These are phyloP conservation scores for Maudiozyma barnettii DNA, from an alignment of 805 yeast species.

Conservation along the genomic window DNA sequence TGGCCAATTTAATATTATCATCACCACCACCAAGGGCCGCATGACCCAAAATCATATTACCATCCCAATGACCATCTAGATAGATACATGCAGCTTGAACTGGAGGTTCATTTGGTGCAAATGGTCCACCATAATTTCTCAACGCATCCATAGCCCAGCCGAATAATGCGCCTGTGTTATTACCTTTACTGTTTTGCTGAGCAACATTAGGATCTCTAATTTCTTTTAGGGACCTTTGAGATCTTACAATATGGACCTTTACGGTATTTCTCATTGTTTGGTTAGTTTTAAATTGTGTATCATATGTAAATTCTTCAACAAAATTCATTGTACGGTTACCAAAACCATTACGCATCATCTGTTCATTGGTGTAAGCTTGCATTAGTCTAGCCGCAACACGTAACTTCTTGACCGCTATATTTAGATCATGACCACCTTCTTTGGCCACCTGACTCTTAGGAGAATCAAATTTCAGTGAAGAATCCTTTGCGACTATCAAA, in stretches of 20 bases:
- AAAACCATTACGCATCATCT: conserved; percentile 68
- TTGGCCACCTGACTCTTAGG: conserved; percentile 38
- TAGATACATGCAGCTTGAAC: conserved; percentile 78
- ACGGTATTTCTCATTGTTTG: conserved; percentile 44
- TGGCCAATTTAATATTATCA: conserved; percentile 62
- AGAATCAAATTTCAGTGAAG: conserved; percentile 60
- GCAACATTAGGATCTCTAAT: conserved; percentile 72
- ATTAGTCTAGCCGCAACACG: conserved; percentile 77
- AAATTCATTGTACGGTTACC: conserved; percentile 73
- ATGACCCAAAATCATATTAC: conserved; percentile 56
- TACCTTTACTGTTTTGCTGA: conserved; percentile 73
- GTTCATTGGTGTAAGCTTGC: conserved; percentile 89
- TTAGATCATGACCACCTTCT: conserved; percentile 55
- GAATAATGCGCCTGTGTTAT: conserved; percentile 65
- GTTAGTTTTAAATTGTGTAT: conserved; percentile 40
- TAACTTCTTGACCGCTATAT: conserved; percentile 62
- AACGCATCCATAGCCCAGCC: conserved; percentile 73
- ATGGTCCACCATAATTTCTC: conserved; percentile 45
- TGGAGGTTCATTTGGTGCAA: conserved; percentile 37
- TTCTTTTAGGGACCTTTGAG: conserved; percentile 59
- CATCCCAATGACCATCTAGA: conserved; percentile 80
- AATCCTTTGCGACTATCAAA: conserved; percentile 65
- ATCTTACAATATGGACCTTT: conserved; percentile 67
- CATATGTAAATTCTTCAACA: conserved; percentile 50
- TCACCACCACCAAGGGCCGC: conserved; percentile 93